These are phyloP conservation scores for Candida gorgasii DNA, from an alignment of 805 yeast species.

Conservation along the genomic window DNA sequence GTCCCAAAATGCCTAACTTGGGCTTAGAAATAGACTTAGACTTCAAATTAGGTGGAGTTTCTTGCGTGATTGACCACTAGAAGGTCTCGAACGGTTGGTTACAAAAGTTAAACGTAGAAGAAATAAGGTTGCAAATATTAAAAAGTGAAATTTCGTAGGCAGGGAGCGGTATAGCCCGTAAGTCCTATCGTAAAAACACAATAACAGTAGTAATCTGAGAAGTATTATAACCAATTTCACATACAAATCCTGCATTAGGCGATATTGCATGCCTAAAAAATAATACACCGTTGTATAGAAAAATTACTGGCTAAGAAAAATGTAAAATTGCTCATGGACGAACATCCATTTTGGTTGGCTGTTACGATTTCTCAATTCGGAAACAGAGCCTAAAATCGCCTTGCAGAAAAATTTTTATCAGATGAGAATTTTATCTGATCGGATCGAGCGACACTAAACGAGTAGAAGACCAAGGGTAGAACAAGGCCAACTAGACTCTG, in stretches of 20 bases:
- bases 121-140: no score
- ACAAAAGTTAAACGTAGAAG: no score
- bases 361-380: constrained; percentile 3
- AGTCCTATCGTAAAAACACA: background rate
- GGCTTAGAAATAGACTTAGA: no score
- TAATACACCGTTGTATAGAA: no score
- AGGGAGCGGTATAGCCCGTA: background rate
- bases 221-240: background rate
- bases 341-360: constrained; percentile 2
- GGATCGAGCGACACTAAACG: constrained; percentile 3
- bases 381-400: constrained; percentile 1
- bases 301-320: background rate
- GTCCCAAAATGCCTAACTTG: no score
- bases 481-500: no score
- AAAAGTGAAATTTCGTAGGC: no score
- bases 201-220: background rate
- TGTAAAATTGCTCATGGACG: background rate
- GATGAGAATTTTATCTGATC: constrained; percentile 5
- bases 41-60: no score
- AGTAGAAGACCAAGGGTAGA: no score
- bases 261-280: background rate
- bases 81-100: no score
- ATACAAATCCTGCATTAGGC: background rate
- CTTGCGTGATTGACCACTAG: no score
- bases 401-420: background rate